phyloP scores from a whole-genome alignment of 345 rosid species.

The Hibiscus trionum region DNA sequence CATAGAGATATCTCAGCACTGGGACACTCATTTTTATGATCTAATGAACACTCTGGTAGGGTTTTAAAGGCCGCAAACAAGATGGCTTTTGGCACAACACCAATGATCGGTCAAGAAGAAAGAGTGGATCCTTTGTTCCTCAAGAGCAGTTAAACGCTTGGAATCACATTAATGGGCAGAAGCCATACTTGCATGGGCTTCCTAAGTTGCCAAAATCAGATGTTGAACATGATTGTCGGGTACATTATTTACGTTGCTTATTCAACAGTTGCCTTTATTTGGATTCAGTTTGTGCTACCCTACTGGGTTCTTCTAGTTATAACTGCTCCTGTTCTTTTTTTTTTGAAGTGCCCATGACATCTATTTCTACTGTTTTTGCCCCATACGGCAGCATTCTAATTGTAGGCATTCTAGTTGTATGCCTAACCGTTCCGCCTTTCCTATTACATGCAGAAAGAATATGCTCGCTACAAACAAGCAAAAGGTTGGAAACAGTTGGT shows the following conservation, averaged over 20 bases:
- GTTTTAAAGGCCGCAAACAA: slow-evolving; percentile 45
- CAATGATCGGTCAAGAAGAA: slow-evolving; percentile 24
- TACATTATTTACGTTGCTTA: slow-evolving; percentile 14
- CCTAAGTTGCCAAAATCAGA: slow-evolving; percentile 25
- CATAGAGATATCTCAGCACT: not conserved
- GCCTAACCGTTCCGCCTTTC: not conserved
- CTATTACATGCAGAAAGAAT: slow-evolving; percentile 41
- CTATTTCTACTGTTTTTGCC: not conserved
- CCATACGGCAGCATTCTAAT: not conserved
- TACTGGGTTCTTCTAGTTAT: not conserved
- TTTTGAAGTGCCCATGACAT: not conserved
- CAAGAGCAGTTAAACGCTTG: slow-evolving; percentile 57
- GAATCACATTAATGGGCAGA: slow-evolving; percentile 51
- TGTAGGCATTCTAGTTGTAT: not conserved
- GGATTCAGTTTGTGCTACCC: not conserved
- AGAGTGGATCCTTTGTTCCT: slow-evolving; percentile 37
- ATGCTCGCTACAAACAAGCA: slow-evolving; percentile 40
- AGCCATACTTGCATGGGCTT: slow-evolving; percentile 25
- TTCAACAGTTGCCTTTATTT: not conserved
- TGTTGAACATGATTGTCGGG: slow-evolving; percentile 38
- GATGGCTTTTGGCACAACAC: slow-evolving; percentile 36
- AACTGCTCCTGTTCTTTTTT: not conserved
- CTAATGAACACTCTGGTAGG: slow-evolving; percentile 19
- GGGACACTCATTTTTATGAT: not conserved
- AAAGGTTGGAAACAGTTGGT: slow-evolving; percentile 49